phyloP scores from a whole-genome alignment of 2,329 filamentous ascomycete species.

The Aspergillus pseudotamarii region DNA sequence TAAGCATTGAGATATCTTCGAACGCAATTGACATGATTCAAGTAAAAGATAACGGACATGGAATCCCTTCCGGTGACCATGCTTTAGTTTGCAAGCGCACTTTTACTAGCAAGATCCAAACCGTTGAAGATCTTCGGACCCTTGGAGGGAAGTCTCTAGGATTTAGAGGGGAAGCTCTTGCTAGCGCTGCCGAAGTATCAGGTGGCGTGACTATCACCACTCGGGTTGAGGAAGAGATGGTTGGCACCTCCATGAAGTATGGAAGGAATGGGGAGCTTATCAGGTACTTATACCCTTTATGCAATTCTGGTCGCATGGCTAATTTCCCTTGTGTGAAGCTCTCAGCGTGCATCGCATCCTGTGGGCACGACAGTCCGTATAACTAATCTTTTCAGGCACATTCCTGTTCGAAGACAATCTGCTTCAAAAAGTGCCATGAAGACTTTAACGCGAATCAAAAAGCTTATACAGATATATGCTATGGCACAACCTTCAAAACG shows the following conservation, averaged over 20 bases:
- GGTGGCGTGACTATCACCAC: slow-evolving; percentile 57
- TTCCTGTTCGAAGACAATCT: slow-evolving; percentile 63
- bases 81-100: slow-evolving; percentile 58
- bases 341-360: slow-evolving; percentile 54
- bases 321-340: slow-evolving; percentile 17
- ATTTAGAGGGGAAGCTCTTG: slow-evolving; percentile 67
- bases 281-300: slow-evolving; percentile 36
- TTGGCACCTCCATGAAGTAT: slow-evolving; percentile 56
- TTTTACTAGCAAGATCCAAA: slow-evolving; percentile 66
- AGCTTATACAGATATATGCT: slow-evolving; percentile 61
- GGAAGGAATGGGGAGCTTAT: slow-evolving; percentile 52
- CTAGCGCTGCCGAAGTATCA: slow-evolving; percentile 63
- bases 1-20: slow-evolving; percentile 60
- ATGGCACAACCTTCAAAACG: slow-evolving; percentile 60
- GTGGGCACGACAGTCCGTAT: slow-evolving; percentile 64
- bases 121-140: slow-evolving; percentile 57
- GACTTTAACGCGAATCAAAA: slow-evolving; percentile 55
- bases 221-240: slow-evolving; percentile 58
- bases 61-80: slow-evolving; percentile 60
- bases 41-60: slow-evolving; percentile 65
- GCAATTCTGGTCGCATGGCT: neutral
- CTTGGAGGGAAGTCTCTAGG: slow-evolving; percentile 62
- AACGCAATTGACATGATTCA: slow-evolving; percentile 66
- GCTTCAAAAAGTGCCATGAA: slow-evolving; percentile 55
- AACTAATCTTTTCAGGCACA: slow-evolving; percentile 57